Conservation (phyloP, 2,329 filamentous ascomycete species). For the Coleophoma cylindrospora region DNA sequence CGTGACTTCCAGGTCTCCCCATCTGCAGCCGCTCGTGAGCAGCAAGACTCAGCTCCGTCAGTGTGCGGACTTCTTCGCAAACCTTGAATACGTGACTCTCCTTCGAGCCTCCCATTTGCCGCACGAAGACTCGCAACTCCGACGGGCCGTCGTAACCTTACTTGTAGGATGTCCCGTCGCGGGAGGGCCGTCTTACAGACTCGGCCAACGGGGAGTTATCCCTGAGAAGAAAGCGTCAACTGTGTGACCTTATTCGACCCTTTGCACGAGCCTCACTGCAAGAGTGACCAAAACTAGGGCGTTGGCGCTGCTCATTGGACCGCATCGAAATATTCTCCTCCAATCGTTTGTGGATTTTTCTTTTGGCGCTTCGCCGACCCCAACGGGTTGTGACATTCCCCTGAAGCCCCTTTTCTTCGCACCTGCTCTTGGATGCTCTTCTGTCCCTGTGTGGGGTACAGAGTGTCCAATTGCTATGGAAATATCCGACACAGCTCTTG, state of each 20-base stretch:
- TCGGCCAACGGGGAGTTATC: neutral
- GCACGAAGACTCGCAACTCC: neutral
- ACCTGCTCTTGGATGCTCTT: conserved; percentile 5
- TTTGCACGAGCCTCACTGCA: neutral
- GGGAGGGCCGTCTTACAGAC: neutral
- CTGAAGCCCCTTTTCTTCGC: conserved; percentile 3
- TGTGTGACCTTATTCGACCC: neutral
- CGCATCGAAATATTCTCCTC: conserved; percentile 9
- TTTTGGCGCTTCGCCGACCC: conserved; percentile 11
- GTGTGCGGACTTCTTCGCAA: too few species aligned
- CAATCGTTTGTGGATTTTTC: conserved; percentile 12
- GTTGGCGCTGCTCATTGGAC: conserved; percentile 12
- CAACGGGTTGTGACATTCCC: conserved; percentile 3
- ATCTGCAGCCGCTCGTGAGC: too few species aligned
- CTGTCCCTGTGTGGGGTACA: conserved; percentile 4
- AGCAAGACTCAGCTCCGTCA: too few species aligned
- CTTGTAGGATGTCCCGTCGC: neutral
- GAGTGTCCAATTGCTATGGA: neutral
- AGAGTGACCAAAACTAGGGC: conserved; percentile 7
- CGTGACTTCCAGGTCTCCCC: too few species aligned
- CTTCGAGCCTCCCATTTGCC: neutral
- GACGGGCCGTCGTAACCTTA: neutral
- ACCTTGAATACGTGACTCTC: neutral
- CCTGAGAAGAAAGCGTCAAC: neutral
- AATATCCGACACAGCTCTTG: neutral